Conservation (phyloP, 371 early-diverging fungal genomes). For the Phascolomyces articulosus region DNA sequence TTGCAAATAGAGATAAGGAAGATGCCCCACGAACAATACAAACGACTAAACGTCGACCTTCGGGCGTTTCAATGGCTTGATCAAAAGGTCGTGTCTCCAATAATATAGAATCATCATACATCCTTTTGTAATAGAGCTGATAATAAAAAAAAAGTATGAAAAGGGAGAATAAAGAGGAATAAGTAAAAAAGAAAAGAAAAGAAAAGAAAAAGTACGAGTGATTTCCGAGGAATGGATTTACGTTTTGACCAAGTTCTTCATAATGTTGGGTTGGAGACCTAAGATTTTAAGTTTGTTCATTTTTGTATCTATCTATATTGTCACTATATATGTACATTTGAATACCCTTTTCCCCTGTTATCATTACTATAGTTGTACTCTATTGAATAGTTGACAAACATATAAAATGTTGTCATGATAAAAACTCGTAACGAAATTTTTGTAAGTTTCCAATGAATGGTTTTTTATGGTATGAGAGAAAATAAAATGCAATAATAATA, state of each 20-base stretch:
- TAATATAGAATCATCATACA: too few relatives aligned
- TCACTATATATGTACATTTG: too few relatives aligned
- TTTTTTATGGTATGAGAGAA: background rate
- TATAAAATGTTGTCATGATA: too few relatives aligned
- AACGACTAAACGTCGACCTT: background rate
- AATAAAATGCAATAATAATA: background rate
- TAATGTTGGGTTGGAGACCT: too few relatives aligned
- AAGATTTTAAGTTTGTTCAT: too few relatives aligned
- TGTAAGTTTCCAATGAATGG: too few relatives aligned
- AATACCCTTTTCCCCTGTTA: too few relatives aligned
- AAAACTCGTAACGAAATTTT: too few relatives aligned
- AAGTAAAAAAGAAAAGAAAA: background rate
- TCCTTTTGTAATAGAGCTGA: background rate
- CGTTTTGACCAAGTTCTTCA: background rate
- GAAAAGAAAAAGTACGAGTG: background rate
- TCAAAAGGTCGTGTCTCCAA: background rate
- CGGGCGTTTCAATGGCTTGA: background rate
- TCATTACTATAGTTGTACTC: too few relatives aligned
- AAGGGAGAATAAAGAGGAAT: background rate
- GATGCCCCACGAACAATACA: background rate
- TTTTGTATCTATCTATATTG: too few relatives aligned
- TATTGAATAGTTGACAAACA: too few relatives aligned
- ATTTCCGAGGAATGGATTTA: constrained; percentile 4
- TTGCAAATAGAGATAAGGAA: constrained; percentile 19
- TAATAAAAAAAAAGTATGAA: too few relatives aligned